These are phyloP conservation scores for Hericium rajendrae DNA, from an alignment of 768 basidiomycete genomes.

Conservation along the genomic window DNA sequence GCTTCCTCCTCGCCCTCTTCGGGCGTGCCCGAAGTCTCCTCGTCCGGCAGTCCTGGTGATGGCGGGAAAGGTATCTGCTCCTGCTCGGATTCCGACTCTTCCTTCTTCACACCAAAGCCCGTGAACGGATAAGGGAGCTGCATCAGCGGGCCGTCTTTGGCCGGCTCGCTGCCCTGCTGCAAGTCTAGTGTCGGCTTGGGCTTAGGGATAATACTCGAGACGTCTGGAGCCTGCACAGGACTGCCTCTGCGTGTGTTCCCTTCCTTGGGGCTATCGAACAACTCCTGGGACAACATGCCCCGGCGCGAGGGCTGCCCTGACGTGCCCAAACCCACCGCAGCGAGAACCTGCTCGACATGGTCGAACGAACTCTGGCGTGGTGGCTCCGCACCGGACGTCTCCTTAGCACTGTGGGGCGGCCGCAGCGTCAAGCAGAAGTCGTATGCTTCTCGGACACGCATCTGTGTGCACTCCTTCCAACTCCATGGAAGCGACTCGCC, in stretches of 20 bases:
- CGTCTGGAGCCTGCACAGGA: slow-evolving; percentile 17
- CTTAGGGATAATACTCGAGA: slow-evolving; percentile 12
- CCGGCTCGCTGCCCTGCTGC: slow-evolving; percentile 37
- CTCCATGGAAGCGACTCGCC: slow-evolving; percentile 56
- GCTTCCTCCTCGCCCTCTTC: slow-evolving; percentile 31
- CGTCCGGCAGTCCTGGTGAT: slow-evolving; percentile 35
- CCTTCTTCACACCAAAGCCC: slow-evolving; percentile 41
- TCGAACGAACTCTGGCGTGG: slow-evolving; percentile 29
- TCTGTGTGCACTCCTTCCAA: slow-evolving; percentile 65
- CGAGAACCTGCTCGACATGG: slow-evolving; percentile 53
- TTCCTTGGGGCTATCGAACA: slow-evolving; percentile 48
- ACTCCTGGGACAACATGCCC: slow-evolving; percentile 48
- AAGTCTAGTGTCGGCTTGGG: slow-evolving; percentile 4
- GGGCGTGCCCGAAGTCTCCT: slow-evolving; percentile 19
- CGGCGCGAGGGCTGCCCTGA: slow-evolving; percentile 41
- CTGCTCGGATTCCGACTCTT: slow-evolving; percentile 36
- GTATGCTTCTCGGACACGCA: slow-evolving; percentile 68
- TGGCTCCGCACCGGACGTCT: slow-evolving; percentile 22
- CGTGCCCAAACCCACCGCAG: slow-evolving; percentile 37
- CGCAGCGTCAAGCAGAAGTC: slow-evolving; percentile 63
- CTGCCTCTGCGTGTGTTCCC: slow-evolving; percentile 16
- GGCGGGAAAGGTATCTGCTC: slow-evolving; percentile 74
- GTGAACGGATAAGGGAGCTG: slow-evolving; percentile 66
- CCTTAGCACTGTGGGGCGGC: slow-evolving; percentile 23
- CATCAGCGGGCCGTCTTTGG: slow-evolving; percentile 41